Evolutionary conservation across 2,329 filamentous ascomycete species (phyloP).

Genomic region (Geosmithia morbida): DNA sequence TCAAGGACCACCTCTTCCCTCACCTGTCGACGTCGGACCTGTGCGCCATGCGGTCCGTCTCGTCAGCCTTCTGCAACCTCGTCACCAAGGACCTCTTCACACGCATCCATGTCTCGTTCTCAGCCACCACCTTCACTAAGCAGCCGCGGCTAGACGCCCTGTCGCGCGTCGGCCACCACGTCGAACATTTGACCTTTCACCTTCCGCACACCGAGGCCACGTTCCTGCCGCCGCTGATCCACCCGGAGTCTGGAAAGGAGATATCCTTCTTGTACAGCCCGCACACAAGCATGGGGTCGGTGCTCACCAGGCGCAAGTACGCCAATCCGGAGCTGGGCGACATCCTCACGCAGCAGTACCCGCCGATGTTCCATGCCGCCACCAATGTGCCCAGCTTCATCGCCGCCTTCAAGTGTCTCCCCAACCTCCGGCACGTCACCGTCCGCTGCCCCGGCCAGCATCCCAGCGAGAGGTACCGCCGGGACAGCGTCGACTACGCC

Average conservation of each 20-base stretch:
- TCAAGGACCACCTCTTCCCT: constrained; percentile 35
- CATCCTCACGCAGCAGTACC: constrained; percentile 73
- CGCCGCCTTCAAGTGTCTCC: constrained; percentile 52
- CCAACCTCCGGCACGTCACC: constrained; percentile 58
- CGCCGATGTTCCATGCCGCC: constrained; percentile 76
- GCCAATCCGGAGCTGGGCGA: constrained; percentile 67
- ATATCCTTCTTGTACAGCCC: constrained; percentile 72
- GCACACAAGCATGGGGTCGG: constrained; percentile 49
- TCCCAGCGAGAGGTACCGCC: constrained; percentile 53
- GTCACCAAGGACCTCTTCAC: constrained; percentile 57
- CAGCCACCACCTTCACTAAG: constrained; percentile 61
- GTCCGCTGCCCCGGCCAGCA: constrained; percentile 65
- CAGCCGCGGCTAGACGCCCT: constrained; percentile 60
- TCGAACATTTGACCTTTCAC: constrained; percentile 65
- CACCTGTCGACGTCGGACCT: constrained; percentile 34
- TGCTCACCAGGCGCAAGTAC: constrained; percentile 58
- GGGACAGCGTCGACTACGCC: constrained; percentile 74
- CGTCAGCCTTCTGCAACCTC: constrained; percentile 55
- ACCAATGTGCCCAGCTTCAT: constrained; percentile 81
- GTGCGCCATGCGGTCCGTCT: constrained; percentile 49
- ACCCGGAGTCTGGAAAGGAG: constrained; percentile 63
- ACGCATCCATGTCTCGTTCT: constrained; percentile 56
- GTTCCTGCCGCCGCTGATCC: constrained; percentile 71
- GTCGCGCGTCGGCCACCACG: constrained; percentile 61
- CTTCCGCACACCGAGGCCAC: constrained; percentile 66